These are phyloP conservation scores for Paraglomus brasilianum DNA, from an alignment of 192 early-diverging fungal genomes.

Conservation along the genomic window DNA sequence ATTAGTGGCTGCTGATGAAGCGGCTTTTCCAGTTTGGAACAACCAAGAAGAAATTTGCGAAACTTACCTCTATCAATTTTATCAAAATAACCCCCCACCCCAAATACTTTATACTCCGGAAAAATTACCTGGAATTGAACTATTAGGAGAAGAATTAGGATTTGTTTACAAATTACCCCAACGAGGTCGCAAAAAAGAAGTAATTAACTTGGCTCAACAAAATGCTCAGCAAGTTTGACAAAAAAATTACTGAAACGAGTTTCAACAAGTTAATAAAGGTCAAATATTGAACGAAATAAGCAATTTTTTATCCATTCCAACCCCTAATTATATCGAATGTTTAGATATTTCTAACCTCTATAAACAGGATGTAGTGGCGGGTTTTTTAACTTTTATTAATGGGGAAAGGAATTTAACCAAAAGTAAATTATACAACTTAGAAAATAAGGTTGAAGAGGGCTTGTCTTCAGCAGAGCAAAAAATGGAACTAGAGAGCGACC, in stretches of 20 bases:
- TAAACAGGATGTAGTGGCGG: conserved; percentile 3
- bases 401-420: conserved; percentile 12
- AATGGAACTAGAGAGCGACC: background rate
- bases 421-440: conserved; percentile 3
- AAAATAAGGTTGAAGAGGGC: background rate
- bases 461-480: too few species aligned
- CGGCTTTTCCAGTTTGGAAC: conserved; percentile 1
- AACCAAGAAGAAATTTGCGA: background rate
- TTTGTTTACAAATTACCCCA: background rate
- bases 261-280: too few species aligned
- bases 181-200: too few species aligned
- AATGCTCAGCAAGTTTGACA: too few species aligned
- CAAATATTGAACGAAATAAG: too few species aligned
- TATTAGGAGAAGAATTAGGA: conserved; percentile 5
- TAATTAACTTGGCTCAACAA: too few species aligned
- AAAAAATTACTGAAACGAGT: too few species aligned
- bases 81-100: background rate
- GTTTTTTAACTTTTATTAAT: conserved; percentile 16
- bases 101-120: conserved; percentile 6
- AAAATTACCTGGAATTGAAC: conserved; percentile 3
- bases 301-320: too few species aligned
- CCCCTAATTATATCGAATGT: conserved; percentile 4
- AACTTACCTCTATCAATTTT: conserved; percentile 1
- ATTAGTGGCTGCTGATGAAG: conserved; percentile 2
- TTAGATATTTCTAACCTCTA: conserved; percentile 16